A percentile compares a stretch with the other conserved stretches of the same genome.
Evolutionary conservation across 345 rosid species (phyloP).

Genomic region (Lumnitzera littorea): DNA sequence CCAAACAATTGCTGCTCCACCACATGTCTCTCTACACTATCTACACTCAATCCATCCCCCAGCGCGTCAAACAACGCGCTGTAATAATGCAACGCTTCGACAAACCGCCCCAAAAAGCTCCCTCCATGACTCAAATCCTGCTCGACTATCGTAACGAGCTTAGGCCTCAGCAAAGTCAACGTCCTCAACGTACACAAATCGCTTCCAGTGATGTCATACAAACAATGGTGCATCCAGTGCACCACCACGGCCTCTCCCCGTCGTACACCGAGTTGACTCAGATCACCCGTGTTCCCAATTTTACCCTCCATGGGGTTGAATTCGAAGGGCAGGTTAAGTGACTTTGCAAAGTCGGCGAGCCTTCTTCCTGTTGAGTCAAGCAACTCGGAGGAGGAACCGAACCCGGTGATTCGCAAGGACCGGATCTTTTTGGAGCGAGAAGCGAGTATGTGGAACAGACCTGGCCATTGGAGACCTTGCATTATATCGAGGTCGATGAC

Average conservation of each 20-base stretch:
- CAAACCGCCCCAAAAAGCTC: constrained; percentile 73
- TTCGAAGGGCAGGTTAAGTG: constrained; percentile 73
- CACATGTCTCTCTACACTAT: constrained; percentile 67
- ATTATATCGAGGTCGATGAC: constrained; percentile 89
- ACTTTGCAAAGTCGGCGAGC: constrained; percentile 76
- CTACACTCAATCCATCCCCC: constrained; percentile 60
- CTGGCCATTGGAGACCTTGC: constrained; percentile 99
- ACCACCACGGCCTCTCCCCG: constrained; percentile 70
- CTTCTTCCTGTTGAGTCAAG: constrained; percentile 79
- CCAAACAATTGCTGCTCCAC: constrained; percentile 93
- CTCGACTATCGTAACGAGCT: constrained; percentile 72
- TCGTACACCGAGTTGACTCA: constrained; percentile 48
- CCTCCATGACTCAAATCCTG: constrained; percentile 78
- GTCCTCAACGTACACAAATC: constrained; percentile 51
- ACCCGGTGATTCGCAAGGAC: constrained; percentile 78
- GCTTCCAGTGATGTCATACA: constrained; percentile 78
- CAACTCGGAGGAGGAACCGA: constrained; percentile 71
- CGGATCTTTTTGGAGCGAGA: constrained; percentile 69
- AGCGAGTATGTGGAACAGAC: constrained; percentile 89
- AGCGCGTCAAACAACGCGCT: constrained; percentile 95
- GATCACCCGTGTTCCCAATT: constrained; percentile 50
- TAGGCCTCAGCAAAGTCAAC: constrained; percentile 54
- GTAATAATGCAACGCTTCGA: constrained; percentile 90
- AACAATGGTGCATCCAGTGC: constrained; percentile 96
- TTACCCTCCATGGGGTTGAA: constrained; percentile 76